Evolutionary conservation across 768 basidiomycete species (phyloP).

Genomic region (Amanita subjunquillea): DNA sequence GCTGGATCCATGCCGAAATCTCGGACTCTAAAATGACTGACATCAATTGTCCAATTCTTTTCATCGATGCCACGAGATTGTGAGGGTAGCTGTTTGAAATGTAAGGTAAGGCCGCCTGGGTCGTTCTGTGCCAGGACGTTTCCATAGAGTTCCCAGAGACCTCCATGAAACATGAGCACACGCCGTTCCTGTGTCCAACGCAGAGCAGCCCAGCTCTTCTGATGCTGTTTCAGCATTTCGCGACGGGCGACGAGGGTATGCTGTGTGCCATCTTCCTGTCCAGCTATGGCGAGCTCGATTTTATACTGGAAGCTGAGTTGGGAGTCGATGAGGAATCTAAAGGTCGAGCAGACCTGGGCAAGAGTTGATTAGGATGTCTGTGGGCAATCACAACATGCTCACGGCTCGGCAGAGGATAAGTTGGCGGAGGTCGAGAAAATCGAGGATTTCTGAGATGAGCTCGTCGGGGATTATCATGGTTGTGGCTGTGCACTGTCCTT

Average conservation of each 20-base stretch:
- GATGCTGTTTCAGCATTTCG: slow-evolving; percentile 6
- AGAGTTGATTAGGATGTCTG: not conserved
- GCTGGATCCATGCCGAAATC: slow-evolving; percentile 60
- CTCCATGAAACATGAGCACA: slow-evolving; percentile 31
- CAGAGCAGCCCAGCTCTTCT: slow-evolving; percentile 16
- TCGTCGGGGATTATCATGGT: slow-evolving; percentile 3
- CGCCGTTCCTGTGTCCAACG: slow-evolving; percentile 20
- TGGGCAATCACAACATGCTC: not conserved
- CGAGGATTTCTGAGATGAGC: slow-evolving; percentile 1
- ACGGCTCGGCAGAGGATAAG: slow-evolving; percentile 9
- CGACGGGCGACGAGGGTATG: slow-evolving; percentile 21
- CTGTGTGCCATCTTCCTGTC: slow-evolving; percentile 11
- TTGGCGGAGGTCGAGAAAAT: slow-evolving; percentile 3
- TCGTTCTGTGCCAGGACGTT: slow-evolving; percentile 39
- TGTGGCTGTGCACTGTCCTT: not conserved
- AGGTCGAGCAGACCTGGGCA: slow-evolving; percentile 1
- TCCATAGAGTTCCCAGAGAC: slow-evolving; percentile 49
- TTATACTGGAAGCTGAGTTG: slow-evolving; percentile 7
- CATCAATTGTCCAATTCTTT: slow-evolving; percentile 30
- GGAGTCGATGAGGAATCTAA: not conserved
- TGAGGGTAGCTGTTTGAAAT: slow-evolving; percentile 42
- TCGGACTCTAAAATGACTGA: slow-evolving; percentile 26
- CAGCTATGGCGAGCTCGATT: slow-evolving; percentile 8
- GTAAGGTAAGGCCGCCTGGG: slow-evolving; percentile 16
- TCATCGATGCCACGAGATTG: slow-evolving; percentile 33